phyloP scores from a whole-genome alignment of 225 moss, liverwort and hornwort species.

The Pseudoscleropodium purum region DNA sequence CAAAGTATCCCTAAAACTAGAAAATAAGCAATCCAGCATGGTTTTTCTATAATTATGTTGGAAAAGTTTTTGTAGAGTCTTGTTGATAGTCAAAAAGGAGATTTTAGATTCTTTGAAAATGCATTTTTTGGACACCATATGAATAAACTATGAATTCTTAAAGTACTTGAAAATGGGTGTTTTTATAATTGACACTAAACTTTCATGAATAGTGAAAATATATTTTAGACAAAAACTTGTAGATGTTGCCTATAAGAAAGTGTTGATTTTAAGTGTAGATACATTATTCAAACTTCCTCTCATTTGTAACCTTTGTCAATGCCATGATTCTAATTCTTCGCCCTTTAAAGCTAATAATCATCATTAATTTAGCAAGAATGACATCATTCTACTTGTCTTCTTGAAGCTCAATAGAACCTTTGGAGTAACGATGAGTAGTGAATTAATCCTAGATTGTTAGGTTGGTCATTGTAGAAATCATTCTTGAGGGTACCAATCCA shows the following conservation, averaged over 20 bases:
- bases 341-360: not conserved
- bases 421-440: not conserved
- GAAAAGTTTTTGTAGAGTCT: not conserved
- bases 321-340: not conserved
- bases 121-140: not conserved
- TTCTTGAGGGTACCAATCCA: not conserved
- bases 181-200: accelerated
- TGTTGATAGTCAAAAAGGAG: not conserved
- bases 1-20: not conserved
- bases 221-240: not conserved
- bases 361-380: not conserved
- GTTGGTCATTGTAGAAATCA: not conserved
- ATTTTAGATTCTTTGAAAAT: not conserved
- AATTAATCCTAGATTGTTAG: accelerated
- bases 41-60: not conserved
- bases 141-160: not conserved
- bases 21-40: not conserved
- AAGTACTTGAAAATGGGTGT: not conserved
- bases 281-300: not conserved
- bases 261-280: not conserved
- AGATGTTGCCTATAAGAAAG: not conserved
- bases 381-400: not conserved
- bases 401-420: not conserved
- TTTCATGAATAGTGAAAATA: not conserved
- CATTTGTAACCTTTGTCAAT: not conserved